Evolutionary conservation across 1,139 yeast species (phyloP).

Genomic region (Suhomyces coccinellae): DNA sequence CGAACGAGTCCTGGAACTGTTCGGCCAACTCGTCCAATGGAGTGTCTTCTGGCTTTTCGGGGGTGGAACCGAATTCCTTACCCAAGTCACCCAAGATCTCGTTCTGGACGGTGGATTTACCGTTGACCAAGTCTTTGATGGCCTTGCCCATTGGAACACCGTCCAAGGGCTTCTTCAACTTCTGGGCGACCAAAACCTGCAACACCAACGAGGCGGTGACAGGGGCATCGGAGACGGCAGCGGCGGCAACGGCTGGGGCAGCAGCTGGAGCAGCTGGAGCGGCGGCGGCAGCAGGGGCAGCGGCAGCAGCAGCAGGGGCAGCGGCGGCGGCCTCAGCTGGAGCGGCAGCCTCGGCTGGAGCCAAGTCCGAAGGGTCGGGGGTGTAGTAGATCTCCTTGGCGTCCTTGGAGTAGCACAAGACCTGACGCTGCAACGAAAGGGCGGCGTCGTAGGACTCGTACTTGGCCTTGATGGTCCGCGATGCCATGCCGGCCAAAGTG

Average conservation of each 20-base stretch:
- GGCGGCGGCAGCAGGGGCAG: slow-evolving; percentile 47
- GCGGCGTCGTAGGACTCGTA: slow-evolving; percentile 98
- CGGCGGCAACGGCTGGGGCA: slow-evolving; percentile 61
- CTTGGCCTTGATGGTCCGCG: slow-evolving; percentile 92
- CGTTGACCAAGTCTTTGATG: slow-evolving; percentile 94
- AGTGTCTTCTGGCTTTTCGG: slow-evolving; percentile 98
- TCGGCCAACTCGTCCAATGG: slow-evolving; percentile 96
- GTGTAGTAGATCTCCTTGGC: slow-evolving; percentile 95
- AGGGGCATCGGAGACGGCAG: slow-evolving; percentile 84
- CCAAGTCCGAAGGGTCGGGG: slow-evolving; percentile 71
- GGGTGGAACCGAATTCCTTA: slow-evolving; percentile 95
- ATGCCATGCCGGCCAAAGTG: slow-evolving; percentile 97
- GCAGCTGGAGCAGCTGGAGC: slow-evolving; percentile 52
- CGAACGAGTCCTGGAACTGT: slow-evolving; percentile 85
- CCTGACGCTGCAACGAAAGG: slow-evolving; percentile 92
- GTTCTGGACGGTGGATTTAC: slow-evolving; percentile 97
- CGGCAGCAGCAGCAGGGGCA: slow-evolving; percentile 35
- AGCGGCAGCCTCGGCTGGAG: slow-evolving; percentile 37
- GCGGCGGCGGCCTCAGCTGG: slow-evolving; percentile 30
- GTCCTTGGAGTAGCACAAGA: slow-evolving; percentile 92
- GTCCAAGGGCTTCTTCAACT: slow-evolving; percentile 86
- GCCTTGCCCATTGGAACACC: slow-evolving; percentile 88
- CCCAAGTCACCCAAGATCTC: slow-evolving; percentile 98
- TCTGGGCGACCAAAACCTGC: slow-evolving; percentile 92
- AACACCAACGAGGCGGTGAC: slow-evolving; percentile 79